These are phyloP conservation scores for Kodamaea jinghongensis DNA, from an alignment of 805 yeast genomes.

Conservation along the genomic window DNA sequence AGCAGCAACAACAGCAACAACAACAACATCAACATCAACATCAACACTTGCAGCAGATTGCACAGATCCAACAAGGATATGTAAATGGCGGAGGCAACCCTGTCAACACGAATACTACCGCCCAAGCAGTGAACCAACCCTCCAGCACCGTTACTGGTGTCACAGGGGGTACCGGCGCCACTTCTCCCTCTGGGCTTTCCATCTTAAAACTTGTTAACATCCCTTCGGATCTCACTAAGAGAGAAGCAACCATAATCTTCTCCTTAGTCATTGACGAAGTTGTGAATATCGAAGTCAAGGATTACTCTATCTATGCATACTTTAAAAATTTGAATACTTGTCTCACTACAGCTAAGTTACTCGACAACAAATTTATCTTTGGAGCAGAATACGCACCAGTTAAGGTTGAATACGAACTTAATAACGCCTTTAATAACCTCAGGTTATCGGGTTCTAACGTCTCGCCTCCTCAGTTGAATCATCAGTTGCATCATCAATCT, in stretches of 20 bases:
- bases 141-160: slow-evolving; percentile 1
- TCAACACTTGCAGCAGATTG: slow-evolving; percentile 9
- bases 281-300: slow-evolving; percentile 45
- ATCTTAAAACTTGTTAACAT: slow-evolving; percentile 43
- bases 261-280: slow-evolving; percentile 65
- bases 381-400: slow-evolving; percentile 36
- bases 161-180: slow-evolving; percentile 1
- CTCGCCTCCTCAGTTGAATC: slow-evolving; percentile 32
- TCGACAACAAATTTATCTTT: slow-evolving; percentile 40
- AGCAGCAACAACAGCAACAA: slow-evolving; percentile 7
- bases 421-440: slow-evolving; percentile 24
- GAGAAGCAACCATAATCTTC: slow-evolving; percentile 69
- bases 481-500: slow-evolving; percentile 9
- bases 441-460: slow-evolving; percentile 26
- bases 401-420: slow-evolving; percentile 33
- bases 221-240: slow-evolving; percentile 59
- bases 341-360: slow-evolving; percentile 37
- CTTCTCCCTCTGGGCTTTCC: slow-evolving; percentile 4
- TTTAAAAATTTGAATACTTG: slow-evolving; percentile 40
- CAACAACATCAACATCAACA: slow-evolving; percentile 10
- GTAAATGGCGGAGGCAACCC: too few relatives aligned
- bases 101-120: too few relatives aligned
- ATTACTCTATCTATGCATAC: slow-evolving; percentile 30
- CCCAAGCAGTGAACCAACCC: neutral
- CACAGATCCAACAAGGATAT: slow-evolving; percentile 3